Evolutionary conservation across 768 basidiomycete genomes (phyloP).

Genomic region (Coprinopsis marcescibilis): DNA sequence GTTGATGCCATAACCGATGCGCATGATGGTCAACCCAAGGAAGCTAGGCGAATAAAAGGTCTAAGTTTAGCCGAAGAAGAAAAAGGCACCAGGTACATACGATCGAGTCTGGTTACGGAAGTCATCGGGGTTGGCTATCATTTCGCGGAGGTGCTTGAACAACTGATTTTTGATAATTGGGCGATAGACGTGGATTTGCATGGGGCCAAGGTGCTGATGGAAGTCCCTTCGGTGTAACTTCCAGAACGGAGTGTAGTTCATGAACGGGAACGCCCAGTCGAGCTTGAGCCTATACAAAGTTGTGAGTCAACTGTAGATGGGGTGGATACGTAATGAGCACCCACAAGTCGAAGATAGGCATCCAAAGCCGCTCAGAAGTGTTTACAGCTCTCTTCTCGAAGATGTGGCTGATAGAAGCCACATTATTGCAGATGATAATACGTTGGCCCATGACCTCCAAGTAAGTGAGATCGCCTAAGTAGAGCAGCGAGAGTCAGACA

Average conservation of each 20-base stretch:
- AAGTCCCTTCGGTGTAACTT: constrained; percentile 40
- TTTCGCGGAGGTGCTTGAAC: constrained; percentile 31
- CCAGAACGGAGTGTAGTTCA: constrained; percentile 33
- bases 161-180: constrained; percentile 34
- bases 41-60: constrained; percentile 21
- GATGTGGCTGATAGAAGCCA: neutral
- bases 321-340: neutral
- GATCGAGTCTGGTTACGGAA: constrained; percentile 3
- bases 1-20: constrained; percentile 25
- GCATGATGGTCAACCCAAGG: constrained; percentile 35
- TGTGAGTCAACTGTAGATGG: neutral
- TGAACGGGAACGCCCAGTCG: constrained; percentile 34
- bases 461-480: neutral
- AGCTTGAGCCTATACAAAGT: constrained; percentile 17
- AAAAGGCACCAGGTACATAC: neutral
- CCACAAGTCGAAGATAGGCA: neutral
- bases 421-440: neutral
- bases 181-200: constrained; percentile 28
- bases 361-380: neutral
- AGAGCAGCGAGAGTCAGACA: neutral
- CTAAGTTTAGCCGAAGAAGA: too few species aligned
- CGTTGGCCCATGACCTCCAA: neutral
- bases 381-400: neutral
- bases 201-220: constrained; percentile 35
- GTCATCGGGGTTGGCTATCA: constrained; percentile 28